Evolutionary conservation across 805 yeast genomes (phyloP), one percentile per base, ranked within the genome.

Genomic region (Cyberlindnera xylosilytica): DNA sequence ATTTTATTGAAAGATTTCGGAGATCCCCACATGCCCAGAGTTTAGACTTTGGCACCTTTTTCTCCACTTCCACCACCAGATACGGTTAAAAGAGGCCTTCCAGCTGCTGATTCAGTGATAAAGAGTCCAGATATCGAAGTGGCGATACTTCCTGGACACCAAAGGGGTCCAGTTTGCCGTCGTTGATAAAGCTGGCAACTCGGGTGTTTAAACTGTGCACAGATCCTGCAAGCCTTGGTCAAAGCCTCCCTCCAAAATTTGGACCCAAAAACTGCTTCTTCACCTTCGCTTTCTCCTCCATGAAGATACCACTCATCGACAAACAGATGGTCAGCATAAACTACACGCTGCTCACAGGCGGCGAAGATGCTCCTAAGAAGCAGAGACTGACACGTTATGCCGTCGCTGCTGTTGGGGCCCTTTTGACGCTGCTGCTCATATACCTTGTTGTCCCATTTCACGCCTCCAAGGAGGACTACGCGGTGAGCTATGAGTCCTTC

Each of bases 251-350:
- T 22, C 24, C 10, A 22, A 22, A 10, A 7, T 8, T 10, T 10
- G 10, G 24, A 10, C 24, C 24, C 7, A 22, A 22, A 22, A 22
- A 22, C n/a, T n/a, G n/a, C n/a, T n/a, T n/a, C n/a, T n/a, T n/a
- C n/a, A n/a, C n/a, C n/a, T n/a, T n/a, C n/a, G 5, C n/a, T 12
- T n/a, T 26, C 29, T 26, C 29, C 29, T 26, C 11, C 10, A 8
- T 12, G n/a, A 9, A 10, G n/a, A 26, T 13, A 9, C 29, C 8
- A 6, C 12, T 29, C 20, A 15, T 7, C 23, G 7, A 31, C 8
- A 23, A 19, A 29, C 33, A 9, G 11, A 40, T 40, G 44, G 38
- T 34, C 6, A 29, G 24, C 32, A 28, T 40, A 17, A 28, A 40
- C 39, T 40, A 40, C 39, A 40, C 27, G 13, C 26, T 30, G 18